Conservation (phyloP, 306 rosid genomes). For the Quercus agrifolia region DNA sequence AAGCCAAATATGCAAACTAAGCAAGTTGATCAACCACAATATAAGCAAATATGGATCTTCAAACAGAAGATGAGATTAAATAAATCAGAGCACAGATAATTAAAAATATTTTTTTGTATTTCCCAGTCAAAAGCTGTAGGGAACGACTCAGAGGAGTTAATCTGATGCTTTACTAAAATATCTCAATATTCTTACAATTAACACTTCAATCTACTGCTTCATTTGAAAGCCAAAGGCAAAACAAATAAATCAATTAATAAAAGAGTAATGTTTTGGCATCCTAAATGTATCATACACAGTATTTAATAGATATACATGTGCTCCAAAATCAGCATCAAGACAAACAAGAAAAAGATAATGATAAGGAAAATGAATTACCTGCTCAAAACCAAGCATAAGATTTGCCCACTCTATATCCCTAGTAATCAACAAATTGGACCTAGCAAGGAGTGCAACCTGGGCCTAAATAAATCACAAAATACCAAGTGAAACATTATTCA, state of each 20-base stretch:
- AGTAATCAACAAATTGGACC: conserved; percentile 90
- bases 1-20: not conserved
- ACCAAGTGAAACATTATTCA: conserved; percentile 18
- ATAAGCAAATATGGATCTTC: too few relatives aligned
- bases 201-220: not conserved
- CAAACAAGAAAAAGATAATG: not conserved
- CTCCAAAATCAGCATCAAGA: not conserved
- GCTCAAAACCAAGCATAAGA: conserved; percentile 89
- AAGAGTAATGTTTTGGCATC: not conserved
- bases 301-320: not conserved
- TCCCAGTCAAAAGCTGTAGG: not conserved
- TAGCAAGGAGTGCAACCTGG: conserved; percentile 79
- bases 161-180: not conserved
- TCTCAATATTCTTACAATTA: not conserved
- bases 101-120: not conserved
- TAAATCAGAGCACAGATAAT: not conserved
- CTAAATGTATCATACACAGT: not conserved
- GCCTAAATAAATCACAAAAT: conserved; percentile 38
- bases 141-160: not conserved
- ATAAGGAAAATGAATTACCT: conserved; percentile 45
- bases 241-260: not conserved
- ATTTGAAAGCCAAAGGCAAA: not conserved
- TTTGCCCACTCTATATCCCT: conserved; percentile 98
- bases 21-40: not conserved
- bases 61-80: not conserved